phyloP scores from a whole-genome alignment of 2,329 filamentous ascomycete species.

The Arthrobotrys sinensis region DNA sequence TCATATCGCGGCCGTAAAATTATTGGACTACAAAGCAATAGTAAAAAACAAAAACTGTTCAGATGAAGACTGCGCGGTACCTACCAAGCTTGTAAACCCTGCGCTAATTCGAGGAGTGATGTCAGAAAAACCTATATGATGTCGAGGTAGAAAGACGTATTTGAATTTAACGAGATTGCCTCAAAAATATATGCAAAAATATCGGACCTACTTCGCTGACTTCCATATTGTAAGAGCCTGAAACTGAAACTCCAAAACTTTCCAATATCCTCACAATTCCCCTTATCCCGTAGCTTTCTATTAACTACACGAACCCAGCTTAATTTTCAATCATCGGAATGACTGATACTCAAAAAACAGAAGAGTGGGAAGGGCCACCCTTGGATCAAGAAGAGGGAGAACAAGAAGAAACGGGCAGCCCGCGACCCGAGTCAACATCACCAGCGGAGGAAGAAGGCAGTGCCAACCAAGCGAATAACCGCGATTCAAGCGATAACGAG shows the following conservation, averaged over 20 bases:
- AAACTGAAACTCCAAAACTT: not conserved
- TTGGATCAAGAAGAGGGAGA: slow-evolving; percentile 39
- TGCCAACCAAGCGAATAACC: slow-evolving; percentile 9
- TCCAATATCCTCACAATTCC: not conserved
- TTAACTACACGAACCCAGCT: not conserved
- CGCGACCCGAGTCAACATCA: slow-evolving; percentile 30
- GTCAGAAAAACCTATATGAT: slow-evolving; percentile 14
- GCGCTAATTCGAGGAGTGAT: not conserved
- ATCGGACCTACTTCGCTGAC: not conserved
- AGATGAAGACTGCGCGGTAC: not conserved
- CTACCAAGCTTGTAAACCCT: not conserved
- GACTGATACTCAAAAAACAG: slow-evolving; percentile 49
- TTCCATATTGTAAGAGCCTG: not conserved
- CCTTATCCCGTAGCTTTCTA: not conserved
- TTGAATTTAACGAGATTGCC: not conserved
- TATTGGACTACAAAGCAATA: not conserved
- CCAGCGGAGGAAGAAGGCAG: slow-evolving; percentile 13
- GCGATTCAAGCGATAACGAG: slow-evolving; percentile 5
- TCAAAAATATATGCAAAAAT: slow-evolving; percentile 1
- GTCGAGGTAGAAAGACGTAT: not conserved
- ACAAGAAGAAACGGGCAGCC: slow-evolving; percentile 16
- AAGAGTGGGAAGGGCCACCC: slow-evolving; percentile 54
- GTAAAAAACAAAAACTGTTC: not conserved
- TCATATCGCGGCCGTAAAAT: not conserved
- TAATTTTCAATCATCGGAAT: slow-evolving; percentile 4